phyloP scores from a whole-genome alignment of 1,284 basidiomycete genomes.

The Trametes versicolor region DNA sequence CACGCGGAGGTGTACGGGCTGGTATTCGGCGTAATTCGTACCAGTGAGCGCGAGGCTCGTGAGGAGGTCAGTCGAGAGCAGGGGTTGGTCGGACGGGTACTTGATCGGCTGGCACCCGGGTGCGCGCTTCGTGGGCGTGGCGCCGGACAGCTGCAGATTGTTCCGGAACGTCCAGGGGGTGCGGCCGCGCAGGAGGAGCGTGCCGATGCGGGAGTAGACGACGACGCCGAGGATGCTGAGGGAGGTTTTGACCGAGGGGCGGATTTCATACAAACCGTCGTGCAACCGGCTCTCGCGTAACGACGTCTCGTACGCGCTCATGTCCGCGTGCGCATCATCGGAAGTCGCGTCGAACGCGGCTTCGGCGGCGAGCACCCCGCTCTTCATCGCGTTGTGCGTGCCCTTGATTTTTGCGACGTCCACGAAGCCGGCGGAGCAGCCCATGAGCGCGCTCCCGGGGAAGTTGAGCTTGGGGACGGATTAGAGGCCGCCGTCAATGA shows the following conservation, averaged over 20 bases:
- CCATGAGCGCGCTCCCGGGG: constrained; percentile 95
- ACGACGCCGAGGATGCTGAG: constrained; percentile 94
- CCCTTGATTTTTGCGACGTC: constrained; percentile 99
- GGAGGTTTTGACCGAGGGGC: constrained; percentile 90
- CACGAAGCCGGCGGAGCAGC: constrained; percentile 96
- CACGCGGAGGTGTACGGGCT: constrained; percentile 89
- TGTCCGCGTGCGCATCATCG: constrained; percentile 59
- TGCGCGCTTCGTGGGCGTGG: constrained; percentile 77
- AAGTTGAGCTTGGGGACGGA: constrained; percentile 93
- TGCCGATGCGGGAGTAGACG: constrained; percentile 91
- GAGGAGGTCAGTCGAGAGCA: constrained; percentile 95
- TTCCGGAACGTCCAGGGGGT: constrained; percentile 94
- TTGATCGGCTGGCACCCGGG: constrained; percentile 82
- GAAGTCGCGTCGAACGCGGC: constrained; percentile 61
- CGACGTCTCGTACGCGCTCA: constrained; percentile 80
- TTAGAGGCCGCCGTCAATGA: constrained; percentile 97
- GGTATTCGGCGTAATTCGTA: constrained; percentile 98
- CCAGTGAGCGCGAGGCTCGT: constrained; percentile 93
- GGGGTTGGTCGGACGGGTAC: constrained; percentile 92
- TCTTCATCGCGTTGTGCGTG: constrained; percentile 99
- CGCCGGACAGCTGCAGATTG: constrained; percentile 67
- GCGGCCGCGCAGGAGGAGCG: constrained; percentile 85
- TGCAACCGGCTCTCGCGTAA: constrained; percentile 90
- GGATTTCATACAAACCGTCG: constrained; percentile 89
- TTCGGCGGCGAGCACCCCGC: constrained; percentile 97